Evolutionary conservation across 2,329 filamentous ascomycete species (phyloP), one percentile per base, ranked within the genome.

Genomic region (Phoma sp.): DNA sequence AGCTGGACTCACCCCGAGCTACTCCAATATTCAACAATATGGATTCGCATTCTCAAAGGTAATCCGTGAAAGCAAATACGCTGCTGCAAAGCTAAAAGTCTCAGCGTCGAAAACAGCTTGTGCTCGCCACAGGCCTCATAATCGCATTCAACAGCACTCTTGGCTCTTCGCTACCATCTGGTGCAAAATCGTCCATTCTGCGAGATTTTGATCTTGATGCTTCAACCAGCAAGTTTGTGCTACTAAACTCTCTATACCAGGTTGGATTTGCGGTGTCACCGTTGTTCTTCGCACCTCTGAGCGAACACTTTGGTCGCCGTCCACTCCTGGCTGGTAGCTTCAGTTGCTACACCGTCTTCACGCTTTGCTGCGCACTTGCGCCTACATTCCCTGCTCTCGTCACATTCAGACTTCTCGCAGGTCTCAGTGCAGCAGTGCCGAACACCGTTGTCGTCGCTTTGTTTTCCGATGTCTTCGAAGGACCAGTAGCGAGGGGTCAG

Each of bases 401-500:
- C 19, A 57, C 77, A 2, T 75, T 79, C 59, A 68, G 77, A 21
- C 64, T 78, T n/a, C 52, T 79, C 0, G 66, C 62, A 2, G 77
- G 76, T 3, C 63, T 74, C 9, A 70, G 68, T 25, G 74, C 74
- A 7, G 75, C 72, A 15, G 73, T 73, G 27, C 74, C 77, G 0
- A 84, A 88, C 45, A 81, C 84, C 6, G 80, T 88, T 19, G 82
- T 85, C 2, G 56, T 82, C 76, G 25, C 86, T 1, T 80, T 88
- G 17, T 79, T 87, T 55, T 86, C 87, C 13, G 87, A 90, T 69
- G 79, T 88, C 15, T 88, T 83, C 62, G 76, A 77, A 47, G 79
- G 84, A 39, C 77, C 82, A 1, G 73, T 80, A 29, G 77, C 79
- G 1, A 77, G 87, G 47, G 87, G 87, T 2, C 78, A 84, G 27